Base-by-base conservation (phyloP, 225 moss, liverwort and hornwort species). In the Lunularia cruciata region DNA sequence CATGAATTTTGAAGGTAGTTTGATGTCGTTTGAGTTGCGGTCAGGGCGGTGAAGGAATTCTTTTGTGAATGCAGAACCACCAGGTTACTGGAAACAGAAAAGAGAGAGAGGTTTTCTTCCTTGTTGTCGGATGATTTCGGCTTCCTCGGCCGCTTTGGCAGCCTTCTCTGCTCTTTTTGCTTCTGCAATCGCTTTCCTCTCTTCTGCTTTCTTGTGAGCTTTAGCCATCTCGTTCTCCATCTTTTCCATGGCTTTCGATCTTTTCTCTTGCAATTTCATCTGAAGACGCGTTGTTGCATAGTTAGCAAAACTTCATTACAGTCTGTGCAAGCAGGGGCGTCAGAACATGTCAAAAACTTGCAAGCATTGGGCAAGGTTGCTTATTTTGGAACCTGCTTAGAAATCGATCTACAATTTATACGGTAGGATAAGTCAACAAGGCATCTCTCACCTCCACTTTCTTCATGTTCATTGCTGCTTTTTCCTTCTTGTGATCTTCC, bases 141-240 rank as follows among this genome's bases (percentile, higher is more conserved):
- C 71, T 26, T 85, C 78, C 45, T 78, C 45, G 2, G 79, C 78
- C 45, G 76, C 73, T 33, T 76, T 81, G 27, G 92, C 81, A 12
- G 79, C 79, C 65, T 78, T 86, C 74, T 83, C 82, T 22, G 78
- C 78, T 62, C 92, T 82, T 75, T 85, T 92, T 8, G 77, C 78
- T 53, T 89, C 84, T 0, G 85, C 84, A 9, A 60, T 40, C 36
- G 79, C 75, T 60, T 73, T 85, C 61, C 80, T 76, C 63, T 79
- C 83, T 31, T 78, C 83, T 2, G 81, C 84, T 70, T 76, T 86
- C 66, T 75, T 72, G 22, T 67, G 86, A 3, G 81, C 81, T 73
- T 27, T 70, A 4, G 52, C 81, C 37, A 88, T 67, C 70, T 87
- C 89, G 32, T 64, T 72, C 62, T 83, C 79, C 76, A 74, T 73